Evolutionary conservation across 2,329 filamentous ascomycete species (phyloP).

Genomic region (Claviceps spartinae): DNA sequence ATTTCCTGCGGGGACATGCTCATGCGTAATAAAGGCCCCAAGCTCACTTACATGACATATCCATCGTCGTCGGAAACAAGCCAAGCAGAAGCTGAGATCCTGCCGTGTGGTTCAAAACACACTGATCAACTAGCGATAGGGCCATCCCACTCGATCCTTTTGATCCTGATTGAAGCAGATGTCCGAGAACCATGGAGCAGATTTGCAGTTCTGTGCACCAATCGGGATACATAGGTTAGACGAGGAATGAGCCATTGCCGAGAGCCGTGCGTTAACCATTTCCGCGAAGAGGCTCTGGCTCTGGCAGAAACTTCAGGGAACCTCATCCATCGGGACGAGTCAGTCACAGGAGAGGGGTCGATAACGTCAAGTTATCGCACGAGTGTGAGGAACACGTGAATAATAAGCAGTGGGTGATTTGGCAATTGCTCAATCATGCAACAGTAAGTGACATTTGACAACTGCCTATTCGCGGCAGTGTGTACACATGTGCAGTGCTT

Average conservation of each 20-base stretch:
- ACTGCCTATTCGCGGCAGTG: no score
- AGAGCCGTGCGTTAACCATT: neutral
- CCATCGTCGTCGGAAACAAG: neutral
- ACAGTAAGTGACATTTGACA: no score
- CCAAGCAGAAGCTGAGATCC: neutral
- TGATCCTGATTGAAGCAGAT: neutral
- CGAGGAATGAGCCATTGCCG: neutral
- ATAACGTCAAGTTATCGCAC: no score
- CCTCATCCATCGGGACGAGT: neutral
- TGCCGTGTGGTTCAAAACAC: neutral
- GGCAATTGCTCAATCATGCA: no score
- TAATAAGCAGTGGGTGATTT: no score
- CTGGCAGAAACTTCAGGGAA: neutral
- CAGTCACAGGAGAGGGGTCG: neutral
- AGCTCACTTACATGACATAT: neutral
- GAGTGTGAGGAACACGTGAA: no score
- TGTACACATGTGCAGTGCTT: no score
- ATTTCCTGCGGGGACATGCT: neutral
- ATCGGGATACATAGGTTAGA: neutral
- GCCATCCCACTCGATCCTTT: neutral
- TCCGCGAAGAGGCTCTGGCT: neutral
- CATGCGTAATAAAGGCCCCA: neutral
- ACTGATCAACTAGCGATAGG: neutral
- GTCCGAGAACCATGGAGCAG: neutral
- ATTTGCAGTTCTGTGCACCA: neutral